These are phyloP conservation scores for Anisogramma anomala DNA, from an alignment of 2,329 filamentous ascomycete genomes.

Conservation along the genomic window DNA sequence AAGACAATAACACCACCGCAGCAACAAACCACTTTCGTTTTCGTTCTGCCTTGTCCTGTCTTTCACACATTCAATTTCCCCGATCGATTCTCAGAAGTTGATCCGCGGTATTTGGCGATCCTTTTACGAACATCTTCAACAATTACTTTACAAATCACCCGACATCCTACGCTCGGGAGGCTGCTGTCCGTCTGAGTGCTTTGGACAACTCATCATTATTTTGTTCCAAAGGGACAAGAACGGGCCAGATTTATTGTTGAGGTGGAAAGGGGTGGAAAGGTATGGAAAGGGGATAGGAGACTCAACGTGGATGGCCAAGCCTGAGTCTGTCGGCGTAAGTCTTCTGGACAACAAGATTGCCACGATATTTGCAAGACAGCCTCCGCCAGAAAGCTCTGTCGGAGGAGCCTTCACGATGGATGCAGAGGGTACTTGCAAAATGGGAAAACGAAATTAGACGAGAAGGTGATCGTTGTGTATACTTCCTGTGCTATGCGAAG, in stretches of 20 bases:
- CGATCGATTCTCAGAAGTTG: constrained; percentile 21
- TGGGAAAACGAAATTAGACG: not conserved
- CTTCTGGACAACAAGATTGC: constrained; percentile 10
- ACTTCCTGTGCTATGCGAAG: constrained; percentile 7
- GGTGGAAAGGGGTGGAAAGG: not conserved
- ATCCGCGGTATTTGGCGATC: constrained; percentile 23
- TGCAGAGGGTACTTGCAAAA: not conserved
- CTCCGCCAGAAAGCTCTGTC: not conserved
- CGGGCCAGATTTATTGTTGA: constrained; percentile 12
- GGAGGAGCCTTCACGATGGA: not conserved
- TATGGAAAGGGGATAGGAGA: not conserved
- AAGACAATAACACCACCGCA: not conserved
- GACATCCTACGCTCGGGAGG: constrained; percentile 29
- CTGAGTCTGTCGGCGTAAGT: constrained; percentile 1
- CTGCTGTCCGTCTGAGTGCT: constrained; percentile 26
- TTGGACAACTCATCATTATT: constrained; percentile 30
- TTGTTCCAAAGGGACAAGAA: constrained; percentile 7
- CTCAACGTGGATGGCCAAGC: not conserved
- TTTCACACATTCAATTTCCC: constrained; percentile 14
- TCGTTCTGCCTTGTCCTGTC: constrained; percentile 3
- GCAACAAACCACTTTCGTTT: not conserved
- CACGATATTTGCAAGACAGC: constrained; percentile 2
- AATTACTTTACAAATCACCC: constrained; percentile 27
- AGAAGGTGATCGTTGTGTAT: constrained; percentile 6
- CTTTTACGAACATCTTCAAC: constrained; percentile 25